Percentiles rank a stretch among this genome's conserved stretches.
phyloP scores from a whole-genome alignment of 2,329 filamentous ascomycete species.

The Endocalyx cinctus region DNA sequence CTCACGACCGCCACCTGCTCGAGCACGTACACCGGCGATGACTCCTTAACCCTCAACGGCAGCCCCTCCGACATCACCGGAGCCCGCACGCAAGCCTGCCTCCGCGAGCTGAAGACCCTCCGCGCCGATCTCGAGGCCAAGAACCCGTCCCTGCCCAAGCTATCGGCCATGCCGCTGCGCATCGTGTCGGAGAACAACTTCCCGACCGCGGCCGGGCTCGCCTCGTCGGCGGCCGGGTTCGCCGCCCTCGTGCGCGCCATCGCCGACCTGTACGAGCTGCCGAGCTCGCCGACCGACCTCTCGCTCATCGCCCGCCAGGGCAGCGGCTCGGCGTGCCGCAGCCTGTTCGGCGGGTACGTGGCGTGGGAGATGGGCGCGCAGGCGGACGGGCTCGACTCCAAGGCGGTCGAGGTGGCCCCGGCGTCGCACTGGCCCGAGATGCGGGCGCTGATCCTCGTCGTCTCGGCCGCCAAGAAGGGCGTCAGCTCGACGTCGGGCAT shows the following conservation, averaged over 20 bases:
- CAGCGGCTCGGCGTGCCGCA: conserved; percentile 89
- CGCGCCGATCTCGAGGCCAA: conserved; percentile 69
- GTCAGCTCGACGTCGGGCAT: conserved; percentile 90
- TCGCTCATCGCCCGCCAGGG: conserved; percentile 89
- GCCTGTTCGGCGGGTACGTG: conserved; percentile 91
- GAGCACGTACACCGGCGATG: conserved; percentile 56
- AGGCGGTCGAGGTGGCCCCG: conserved; percentile 83
- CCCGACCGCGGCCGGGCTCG: conserved; percentile 89
- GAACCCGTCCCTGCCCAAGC: conserved; percentile 72
- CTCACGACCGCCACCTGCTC: conserved; percentile 95
- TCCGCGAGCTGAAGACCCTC: conserved; percentile 76
- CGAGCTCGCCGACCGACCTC: conserved; percentile 74
- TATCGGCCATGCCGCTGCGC: conserved; percentile 71
- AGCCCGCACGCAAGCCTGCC: conserved; percentile 89
- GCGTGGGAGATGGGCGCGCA: conserved; percentile 81
- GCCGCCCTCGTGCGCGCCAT: conserved; percentile 76
- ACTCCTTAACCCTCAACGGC: conserved; percentile 82
- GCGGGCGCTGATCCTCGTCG: conserved; percentile 87
- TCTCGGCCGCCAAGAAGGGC: conserved; percentile 90
- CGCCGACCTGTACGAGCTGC: conserved; percentile 85
- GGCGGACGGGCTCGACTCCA: conserved; percentile 77
- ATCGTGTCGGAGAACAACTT: conserved; percentile 99
- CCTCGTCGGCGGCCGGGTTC: conserved; percentile 66
- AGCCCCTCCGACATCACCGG: conserved; percentile 78
- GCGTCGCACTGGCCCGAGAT: conserved; percentile 93